These are phyloP conservation scores for Hymenoscyphus repandus DNA, from an alignment of 2,329 filamentous ascomycete species.

Conservation along the genomic window DNA sequence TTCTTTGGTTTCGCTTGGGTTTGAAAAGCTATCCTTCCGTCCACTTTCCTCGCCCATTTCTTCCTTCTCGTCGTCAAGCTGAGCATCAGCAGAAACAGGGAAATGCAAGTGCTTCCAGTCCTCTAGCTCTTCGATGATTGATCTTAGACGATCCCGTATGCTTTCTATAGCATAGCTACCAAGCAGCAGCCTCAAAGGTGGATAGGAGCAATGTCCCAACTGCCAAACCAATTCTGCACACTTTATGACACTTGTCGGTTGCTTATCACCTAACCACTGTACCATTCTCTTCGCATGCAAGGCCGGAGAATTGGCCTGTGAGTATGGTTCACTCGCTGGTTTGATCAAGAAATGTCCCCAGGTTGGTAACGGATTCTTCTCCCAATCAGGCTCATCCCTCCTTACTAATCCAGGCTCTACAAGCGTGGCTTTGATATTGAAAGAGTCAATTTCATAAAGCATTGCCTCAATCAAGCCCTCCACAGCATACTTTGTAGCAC, in stretches of 20 bases:
- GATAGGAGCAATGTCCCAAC: conserved; percentile 89
- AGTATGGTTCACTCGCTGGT: conserved; percentile 75
- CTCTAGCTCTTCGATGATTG: conserved; percentile 90
- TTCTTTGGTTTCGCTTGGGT: conserved; percentile 1
- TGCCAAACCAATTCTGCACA: conserved; percentile 93
- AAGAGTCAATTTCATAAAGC: conserved; percentile 88
- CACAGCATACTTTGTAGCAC: conserved; percentile 94
- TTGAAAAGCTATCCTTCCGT: conserved; percentile 16
- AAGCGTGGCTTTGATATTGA: conserved; percentile 89
- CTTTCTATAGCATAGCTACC: conserved; percentile 95
- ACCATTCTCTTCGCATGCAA: conserved; percentile 87
- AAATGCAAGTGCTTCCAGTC: conserved; percentile 89
- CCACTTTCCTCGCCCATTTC: conserved; percentile 30
- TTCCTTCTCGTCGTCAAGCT: conserved; percentile 32
- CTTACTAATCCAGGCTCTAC: conserved; percentile 88
- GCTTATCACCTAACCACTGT: conserved; percentile 88
- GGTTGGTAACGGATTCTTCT: conserved; percentile 55
- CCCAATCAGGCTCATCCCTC: conserved; percentile 68
- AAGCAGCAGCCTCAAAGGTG: conserved; percentile 77
- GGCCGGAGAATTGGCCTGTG: conserved; percentile 71
- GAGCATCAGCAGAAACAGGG: conserved; percentile 39
- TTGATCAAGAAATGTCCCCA: conserved; percentile 95
- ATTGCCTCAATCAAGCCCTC: conserved; percentile 95
- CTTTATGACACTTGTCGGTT: conserved; percentile 88
- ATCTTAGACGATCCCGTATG: conserved; percentile 81